Conservation (phyloP, 257 asterid species). For the Primulina eburnea region DNA sequence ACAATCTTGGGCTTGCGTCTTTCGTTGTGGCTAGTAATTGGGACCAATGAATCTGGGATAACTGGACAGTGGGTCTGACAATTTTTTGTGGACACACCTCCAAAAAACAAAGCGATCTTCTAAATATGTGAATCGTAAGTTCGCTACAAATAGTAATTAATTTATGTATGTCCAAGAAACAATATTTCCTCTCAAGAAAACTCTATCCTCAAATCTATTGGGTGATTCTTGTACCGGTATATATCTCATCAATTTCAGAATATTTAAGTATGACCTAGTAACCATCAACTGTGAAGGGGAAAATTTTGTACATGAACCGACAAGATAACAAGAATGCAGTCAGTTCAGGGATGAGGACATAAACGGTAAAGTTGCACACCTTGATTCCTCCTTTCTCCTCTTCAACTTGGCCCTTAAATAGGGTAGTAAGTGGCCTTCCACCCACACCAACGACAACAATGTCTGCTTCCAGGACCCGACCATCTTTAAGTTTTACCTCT, state of each 20-base stretch:
- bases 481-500: constrained; percentile 85
- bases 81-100: not conserved
- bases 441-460: constrained; percentile 97
- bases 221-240: constrained; percentile 3
- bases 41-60: no score
- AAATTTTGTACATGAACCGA: not conserved
- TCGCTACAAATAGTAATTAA: not conserved
- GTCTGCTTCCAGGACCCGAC: constrained; percentile 88
- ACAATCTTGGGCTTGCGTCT: no score
- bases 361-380: constrained; percentile 42
- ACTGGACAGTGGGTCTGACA: no score
- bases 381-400: constrained; percentile 94
- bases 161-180: constrained; percentile 2
- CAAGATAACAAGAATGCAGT: not conserved
- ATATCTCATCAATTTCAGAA: constrained; percentile 2
- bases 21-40: no score
- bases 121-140: no score
- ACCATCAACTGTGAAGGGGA: constrained; percentile 4
- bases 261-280: not conserved
- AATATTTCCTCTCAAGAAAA: not conserved
- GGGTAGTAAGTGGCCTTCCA: constrained; percentile 61
- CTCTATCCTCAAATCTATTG: not conserved
- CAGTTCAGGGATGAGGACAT: not conserved
- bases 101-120: not conserved
- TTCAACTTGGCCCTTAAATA: constrained; percentile 85